Evolutionary conservation across 1,284 basidiomycete genomes (phyloP), one percentile per base, ranked within the genome.

Genomic region (Pascua sp.): DNA sequence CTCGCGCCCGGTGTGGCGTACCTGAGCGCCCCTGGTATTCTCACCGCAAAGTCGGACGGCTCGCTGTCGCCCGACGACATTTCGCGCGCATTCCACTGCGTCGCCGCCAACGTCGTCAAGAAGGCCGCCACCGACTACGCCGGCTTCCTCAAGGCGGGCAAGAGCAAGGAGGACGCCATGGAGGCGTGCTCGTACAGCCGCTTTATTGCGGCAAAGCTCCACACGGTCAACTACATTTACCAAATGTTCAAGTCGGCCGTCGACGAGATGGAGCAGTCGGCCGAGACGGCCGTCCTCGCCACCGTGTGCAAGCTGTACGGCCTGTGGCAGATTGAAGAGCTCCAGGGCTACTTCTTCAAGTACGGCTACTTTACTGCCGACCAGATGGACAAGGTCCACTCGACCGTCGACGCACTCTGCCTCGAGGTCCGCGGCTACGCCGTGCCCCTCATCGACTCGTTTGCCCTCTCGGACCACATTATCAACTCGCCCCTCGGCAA

Each of bases 271-370:
- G 61, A 66, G 32, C 44, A 54, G 10, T 46, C 49, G 12, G 45
- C 58, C 16, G 73, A 76, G 64, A 73, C 67, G 47, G 72, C 76
- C 32, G 68, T 75, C 37, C 63, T 80, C 49, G 57, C 65, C 51
- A 74, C 69, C 8, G 67, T 78, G 42, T 77, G 74, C 55, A 64
- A 65, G 50, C 64, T 81, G 42, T 81, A 80, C 62, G 79, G 81
- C n/a, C 71, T 81, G 12, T 82, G 81, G 80, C 78, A 80, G 67
- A 79, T 83, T 64, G 82, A 83, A 68, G 81, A 83, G 76, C 80
- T 82, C 70, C 80, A 80, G 47, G 80, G 77, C 38, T 78, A 79
- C 65, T 82, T 83, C 76, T 73, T 83, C 65, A 80, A 80, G 65
- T 79, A 77, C 57, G 79, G 78, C 52, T 82, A 79, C 75, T 76